phyloP scores from a whole-genome alignment of 2,329 filamentous ascomycete species.

The Botryotinia narcissicola region DNA sequence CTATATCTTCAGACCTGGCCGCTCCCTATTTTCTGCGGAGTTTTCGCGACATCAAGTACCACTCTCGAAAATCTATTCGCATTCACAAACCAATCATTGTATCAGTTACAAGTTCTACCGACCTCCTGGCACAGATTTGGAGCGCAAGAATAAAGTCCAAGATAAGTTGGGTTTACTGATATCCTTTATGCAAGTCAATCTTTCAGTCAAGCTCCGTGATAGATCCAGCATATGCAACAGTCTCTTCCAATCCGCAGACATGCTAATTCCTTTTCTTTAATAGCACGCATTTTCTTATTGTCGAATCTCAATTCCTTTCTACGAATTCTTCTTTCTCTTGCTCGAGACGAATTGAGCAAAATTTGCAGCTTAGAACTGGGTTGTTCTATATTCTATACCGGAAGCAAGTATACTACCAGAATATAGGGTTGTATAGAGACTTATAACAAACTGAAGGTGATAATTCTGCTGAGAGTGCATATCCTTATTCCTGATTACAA shows the following conservation, averaged over 20 bases:
- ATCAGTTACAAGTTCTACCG: neutral
- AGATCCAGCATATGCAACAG: rapidly evolving
- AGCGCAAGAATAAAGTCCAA: neutral
- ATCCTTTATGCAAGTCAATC: no score
- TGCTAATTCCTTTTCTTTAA: neutral
- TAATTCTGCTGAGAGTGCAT: neutral
- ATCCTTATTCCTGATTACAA: neutral
- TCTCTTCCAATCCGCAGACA: neutral
- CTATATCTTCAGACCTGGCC: neutral
- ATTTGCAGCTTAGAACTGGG: neutral
- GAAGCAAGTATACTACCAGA: neutral
- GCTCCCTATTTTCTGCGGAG: no score
- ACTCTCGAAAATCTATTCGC: neutral
- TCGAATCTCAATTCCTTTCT: neutral
- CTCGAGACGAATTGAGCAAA: neutral
- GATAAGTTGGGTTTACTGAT: neutral
- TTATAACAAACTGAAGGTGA: neutral
- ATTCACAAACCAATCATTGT: neutral
- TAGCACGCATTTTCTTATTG: neutral
- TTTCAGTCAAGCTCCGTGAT: neutral
- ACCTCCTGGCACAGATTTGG: neutral
- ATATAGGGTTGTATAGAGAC: neutral
- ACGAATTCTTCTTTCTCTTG: neutral
- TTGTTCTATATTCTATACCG: neutral
- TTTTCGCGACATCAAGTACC: neutral